Conservation (phyloP, 2,329 filamentous ascomycete species). For the Diaporthe aspalathi region DNA sequence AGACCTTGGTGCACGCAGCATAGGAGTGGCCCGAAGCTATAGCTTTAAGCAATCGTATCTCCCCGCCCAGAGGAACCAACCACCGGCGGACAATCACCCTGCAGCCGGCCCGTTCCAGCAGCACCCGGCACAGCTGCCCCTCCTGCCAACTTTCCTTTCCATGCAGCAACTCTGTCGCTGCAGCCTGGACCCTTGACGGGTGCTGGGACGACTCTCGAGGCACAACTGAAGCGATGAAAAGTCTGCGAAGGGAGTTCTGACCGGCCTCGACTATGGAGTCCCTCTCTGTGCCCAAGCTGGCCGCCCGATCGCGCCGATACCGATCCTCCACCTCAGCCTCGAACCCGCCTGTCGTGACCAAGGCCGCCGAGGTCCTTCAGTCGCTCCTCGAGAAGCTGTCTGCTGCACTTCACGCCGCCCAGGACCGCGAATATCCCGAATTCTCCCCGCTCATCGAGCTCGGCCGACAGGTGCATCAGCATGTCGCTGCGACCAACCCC, state of each 20-base stretch:
- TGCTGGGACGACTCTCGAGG: slow-evolving; percentile 44
- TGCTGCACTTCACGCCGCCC: slow-evolving; percentile 48
- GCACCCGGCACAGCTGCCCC: slow-evolving; percentile 25
- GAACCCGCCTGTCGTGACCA: slow-evolving; percentile 64
- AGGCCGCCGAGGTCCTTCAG: slow-evolving; percentile 70
- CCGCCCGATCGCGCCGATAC: slow-evolving; percentile 66
- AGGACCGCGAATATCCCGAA: slow-evolving; percentile 59
- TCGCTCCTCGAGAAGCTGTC: slow-evolving; percentile 62
- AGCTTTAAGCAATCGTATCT: background rate
- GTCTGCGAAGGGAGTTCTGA: slow-evolving; percentile 26
- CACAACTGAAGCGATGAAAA: slow-evolving; percentile 40
- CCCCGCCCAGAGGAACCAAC: background rate
- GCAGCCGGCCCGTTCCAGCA: background rate
- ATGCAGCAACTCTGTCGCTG: slow-evolving; percentile 43
- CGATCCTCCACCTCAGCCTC: slow-evolving; percentile 74
- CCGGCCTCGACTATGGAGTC: slow-evolving; percentile 34
- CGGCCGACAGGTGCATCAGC: slow-evolving; percentile 74
- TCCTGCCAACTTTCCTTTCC: slow-evolving; percentile 41
- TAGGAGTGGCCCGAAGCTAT: background rate
- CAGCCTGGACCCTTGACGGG: slow-evolving; percentile 51
- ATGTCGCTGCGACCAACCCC: slow-evolving; percentile 60
- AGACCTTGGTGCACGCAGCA: background rate
- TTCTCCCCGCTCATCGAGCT: slow-evolving; percentile 62
- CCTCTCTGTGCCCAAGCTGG: slow-evolving; percentile 55
- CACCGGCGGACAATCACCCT: slow-evolving; percentile 1